Base-by-base conservation (phyloP, 352 stramenopile species). In the Phytophthora tentaculata region DNA sequence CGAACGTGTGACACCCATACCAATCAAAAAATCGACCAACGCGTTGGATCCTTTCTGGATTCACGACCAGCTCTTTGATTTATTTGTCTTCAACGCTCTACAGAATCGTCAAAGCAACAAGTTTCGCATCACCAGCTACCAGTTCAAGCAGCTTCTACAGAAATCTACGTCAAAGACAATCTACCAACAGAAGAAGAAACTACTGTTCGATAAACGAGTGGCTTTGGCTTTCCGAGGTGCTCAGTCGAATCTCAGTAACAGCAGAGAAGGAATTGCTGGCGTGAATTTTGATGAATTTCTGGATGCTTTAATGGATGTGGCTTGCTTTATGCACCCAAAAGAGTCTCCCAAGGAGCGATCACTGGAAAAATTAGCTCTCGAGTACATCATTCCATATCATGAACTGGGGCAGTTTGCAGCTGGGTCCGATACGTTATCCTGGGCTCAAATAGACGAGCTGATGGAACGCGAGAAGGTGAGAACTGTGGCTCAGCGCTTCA, bases 101-200 rank as follows among this genome's bases (percentile, higher is more conserved):
- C 83, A 86, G 16, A 90, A 89, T 19, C 74, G 71, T 3, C 83
- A 67, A 37, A 77, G 76, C 48, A 79, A 72, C 17, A 67, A 51
- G 1, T 66, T 82, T n/a, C 62, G 63, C 2, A 76, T 93, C 28
- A 83, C 84, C 9, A 81, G 77, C 37, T 88, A 81, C 17, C 83
- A 93, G 39, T 91, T 93, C 73, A 93, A 91, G 50, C 67, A 78
- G 22, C 55, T 88, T 19, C 29, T 88, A 2, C 69, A 86, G 28
- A 84, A 83, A 64, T 51, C 74, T 4, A 83, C 69, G 0, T 48
- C 64, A 0, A 35, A 50, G 10, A 57, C 20, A 2, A 22, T 75
- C 1, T 71, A 68, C 19, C 65, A 77, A 13, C 76, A 32, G 19
- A 69, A 68, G n/a, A 54, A 45, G 0, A 90, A 88, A 41, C 41